Percentiles rank a stretch among this genome's conserved stretches.
These are phyloP conservation scores for Orbilia blumenaviensis DNA, from an alignment of 2,329 filamentous ascomycete species.

Conservation along the genomic window DNA sequence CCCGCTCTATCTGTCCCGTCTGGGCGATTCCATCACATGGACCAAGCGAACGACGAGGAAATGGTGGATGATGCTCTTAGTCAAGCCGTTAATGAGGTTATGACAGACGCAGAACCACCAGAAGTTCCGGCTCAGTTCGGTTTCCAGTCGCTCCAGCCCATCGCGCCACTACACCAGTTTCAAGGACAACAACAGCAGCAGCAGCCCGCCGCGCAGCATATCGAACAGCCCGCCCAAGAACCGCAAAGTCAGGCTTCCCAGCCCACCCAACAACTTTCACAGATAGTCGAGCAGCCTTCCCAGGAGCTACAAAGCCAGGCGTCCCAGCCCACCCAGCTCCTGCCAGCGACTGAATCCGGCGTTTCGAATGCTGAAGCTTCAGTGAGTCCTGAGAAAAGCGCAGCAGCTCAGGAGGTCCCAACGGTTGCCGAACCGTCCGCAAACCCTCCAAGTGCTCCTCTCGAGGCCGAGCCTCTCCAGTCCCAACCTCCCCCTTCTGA, in stretches of 20 bases:
- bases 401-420: background rate
- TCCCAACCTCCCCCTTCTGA: background rate
- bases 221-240: background rate
- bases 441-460: background rate
- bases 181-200: background rate
- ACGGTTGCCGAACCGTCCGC: background rate
- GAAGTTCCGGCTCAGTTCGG: slow-evolving; percentile 1
- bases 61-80: slow-evolving; percentile 47
- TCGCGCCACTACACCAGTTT: background rate
- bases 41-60: slow-evolving; percentile 34
- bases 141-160: slow-evolving; percentile 7
- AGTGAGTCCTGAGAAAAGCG: background rate
- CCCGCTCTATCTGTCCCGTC: slow-evolving; percentile 14
- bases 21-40: background rate
- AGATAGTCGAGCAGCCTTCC: background rate
- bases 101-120: slow-evolving; percentile 37
- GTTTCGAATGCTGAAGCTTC: background rate
- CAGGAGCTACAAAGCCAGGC: background rate
- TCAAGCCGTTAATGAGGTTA: slow-evolving; percentile 40
- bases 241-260: too few relatives aligned
- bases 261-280: background rate
- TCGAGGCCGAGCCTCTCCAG: background rate
- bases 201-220: background rate
- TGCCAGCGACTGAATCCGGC: background rate
- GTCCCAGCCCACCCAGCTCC: background rate